A percentile compares a stretch with the other conserved stretches of the same genome.
Evolutionary conservation across 805 yeast species (phyloP).

Genomic region (Blastobotrys robertii): DNA sequence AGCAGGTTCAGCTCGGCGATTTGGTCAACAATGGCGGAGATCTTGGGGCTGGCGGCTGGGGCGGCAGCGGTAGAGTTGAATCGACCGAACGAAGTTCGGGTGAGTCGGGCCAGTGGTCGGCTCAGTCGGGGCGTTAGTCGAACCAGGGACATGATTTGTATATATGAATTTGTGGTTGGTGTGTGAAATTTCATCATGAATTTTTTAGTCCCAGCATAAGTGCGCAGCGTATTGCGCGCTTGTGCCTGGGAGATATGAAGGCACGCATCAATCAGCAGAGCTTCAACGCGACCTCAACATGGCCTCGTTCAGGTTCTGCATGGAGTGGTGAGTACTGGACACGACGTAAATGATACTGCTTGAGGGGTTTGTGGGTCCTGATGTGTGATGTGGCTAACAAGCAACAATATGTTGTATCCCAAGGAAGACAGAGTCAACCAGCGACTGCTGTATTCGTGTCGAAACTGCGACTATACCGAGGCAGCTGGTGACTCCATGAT

Average conservation of each 20-base stretch:
- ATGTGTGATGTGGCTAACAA: conserved; percentile 4
- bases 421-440: conserved; percentile 79
- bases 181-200: background rate
- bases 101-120: conserved; percentile 1
- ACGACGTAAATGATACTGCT: no score
- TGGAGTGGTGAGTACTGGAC: conserved; percentile 63
- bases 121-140: conserved; percentile 2
- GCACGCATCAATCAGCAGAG: no score
- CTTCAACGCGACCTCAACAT: conserved; percentile 27
- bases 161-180: background rate
- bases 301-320: conserved; percentile 94
- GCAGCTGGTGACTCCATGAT: conserved; percentile 81
- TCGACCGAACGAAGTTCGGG: conserved; percentile 20
- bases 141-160: conserved; percentile 2
- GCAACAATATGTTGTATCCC: conserved; percentile 97
- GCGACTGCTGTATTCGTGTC: conserved; percentile 77
- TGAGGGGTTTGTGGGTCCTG: no score
- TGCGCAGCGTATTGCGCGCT: background rate
- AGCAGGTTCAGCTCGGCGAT: conserved; percentile 83
- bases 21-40: conserved; percentile 76
- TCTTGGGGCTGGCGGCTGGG: conserved; percentile 66
- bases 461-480: conserved; percentile 91
- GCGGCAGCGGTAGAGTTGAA: conserved; percentile 30
- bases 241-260: background rate
- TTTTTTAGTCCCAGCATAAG: no score